phyloP scores from a whole-genome alignment of 768 basidiomycete species.

The Tephrocybe sp. region DNA sequence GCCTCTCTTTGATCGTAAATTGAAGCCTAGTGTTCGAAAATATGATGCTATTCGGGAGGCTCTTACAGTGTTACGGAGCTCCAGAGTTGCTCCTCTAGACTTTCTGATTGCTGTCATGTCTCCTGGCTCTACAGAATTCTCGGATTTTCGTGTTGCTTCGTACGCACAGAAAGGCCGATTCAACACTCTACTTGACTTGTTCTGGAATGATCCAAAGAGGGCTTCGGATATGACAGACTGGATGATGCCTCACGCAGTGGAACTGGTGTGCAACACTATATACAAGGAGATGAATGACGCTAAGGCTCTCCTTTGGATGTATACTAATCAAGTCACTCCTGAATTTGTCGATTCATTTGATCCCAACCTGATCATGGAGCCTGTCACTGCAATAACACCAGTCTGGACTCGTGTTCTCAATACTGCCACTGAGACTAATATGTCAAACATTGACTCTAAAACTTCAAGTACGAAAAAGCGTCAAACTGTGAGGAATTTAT shows the following conservation, averaged over 20 bases:
- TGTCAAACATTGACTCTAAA: background rate
- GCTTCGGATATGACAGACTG: too few species aligned
- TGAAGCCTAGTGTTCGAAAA: too few species aligned
- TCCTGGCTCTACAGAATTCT: too few species aligned
- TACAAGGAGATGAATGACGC: conserved; percentile 21
- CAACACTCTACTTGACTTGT: too few species aligned
- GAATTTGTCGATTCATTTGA: conserved; percentile 22
- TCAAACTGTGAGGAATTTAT: background rate
- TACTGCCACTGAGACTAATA: conserved; percentile 18
- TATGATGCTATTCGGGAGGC: too few species aligned
- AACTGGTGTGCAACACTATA: conserved; percentile 16
- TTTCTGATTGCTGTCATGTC: too few species aligned
- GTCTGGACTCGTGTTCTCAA: conserved; percentile 16
- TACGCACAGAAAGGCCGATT: too few species aligned
- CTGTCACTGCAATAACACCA: conserved; percentile 15
- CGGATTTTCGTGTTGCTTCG: too few species aligned
- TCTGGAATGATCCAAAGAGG: too few species aligned
- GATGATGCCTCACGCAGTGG: conserved; percentile 15
- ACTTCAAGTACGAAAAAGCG: conserved; percentile 5
- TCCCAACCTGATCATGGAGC: conserved; percentile 19
- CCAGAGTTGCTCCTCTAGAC: too few species aligned
- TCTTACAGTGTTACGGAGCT: too few species aligned
- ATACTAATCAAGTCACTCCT: conserved; percentile 14
- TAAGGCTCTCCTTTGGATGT: conserved; percentile 20
- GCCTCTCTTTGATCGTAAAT: too few species aligned